Conservation (phyloP, 192 early-diverging fungal species). For the Backusella australiensis region DNA sequence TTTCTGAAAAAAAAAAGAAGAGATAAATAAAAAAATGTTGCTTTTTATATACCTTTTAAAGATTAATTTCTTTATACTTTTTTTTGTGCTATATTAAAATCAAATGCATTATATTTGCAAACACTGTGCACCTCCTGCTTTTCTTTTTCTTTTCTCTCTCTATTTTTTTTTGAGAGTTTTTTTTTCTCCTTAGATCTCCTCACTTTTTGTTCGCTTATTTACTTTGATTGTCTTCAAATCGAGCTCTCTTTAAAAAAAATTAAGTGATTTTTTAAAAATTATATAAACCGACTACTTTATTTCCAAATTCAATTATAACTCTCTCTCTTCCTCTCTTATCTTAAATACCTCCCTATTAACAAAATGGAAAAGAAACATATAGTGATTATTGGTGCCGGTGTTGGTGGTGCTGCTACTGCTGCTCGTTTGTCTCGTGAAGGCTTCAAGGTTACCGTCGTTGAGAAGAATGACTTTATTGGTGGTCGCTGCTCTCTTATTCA, state of each 20-base stretch:
- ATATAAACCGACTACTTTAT: not conserved
- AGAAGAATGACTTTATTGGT: conserved; percentile 53
- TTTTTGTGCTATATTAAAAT: not conserved
- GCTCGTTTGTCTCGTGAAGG: conserved; percentile 44
- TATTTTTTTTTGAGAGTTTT: not conserved
- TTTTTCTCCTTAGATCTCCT: not conserved
- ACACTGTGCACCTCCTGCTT: not conserved
- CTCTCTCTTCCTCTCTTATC: conserved; percentile 8
- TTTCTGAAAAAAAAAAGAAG: not conserved
- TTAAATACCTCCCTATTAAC: not conserved
- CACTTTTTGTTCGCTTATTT: not conserved
- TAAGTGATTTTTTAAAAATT: not conserved
- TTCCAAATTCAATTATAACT: not conserved
- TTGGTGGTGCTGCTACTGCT: conserved; percentile 52
- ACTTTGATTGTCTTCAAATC: not conserved
- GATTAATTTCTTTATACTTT: not conserved
- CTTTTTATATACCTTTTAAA: not conserved
- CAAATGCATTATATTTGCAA: not conserved
- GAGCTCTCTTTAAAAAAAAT: conserved; percentile 2
- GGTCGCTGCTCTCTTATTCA: conserved; percentile 53
- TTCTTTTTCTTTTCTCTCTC: not conserved
- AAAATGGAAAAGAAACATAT: conserved; percentile 37
- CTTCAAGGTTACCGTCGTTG: conserved; percentile 42
- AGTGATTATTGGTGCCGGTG: conserved; percentile 54
- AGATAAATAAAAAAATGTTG: not conserved